Evolutionary conservation across 306 rosid species (phyloP).

Genomic region (Benincasa hispida): DNA sequence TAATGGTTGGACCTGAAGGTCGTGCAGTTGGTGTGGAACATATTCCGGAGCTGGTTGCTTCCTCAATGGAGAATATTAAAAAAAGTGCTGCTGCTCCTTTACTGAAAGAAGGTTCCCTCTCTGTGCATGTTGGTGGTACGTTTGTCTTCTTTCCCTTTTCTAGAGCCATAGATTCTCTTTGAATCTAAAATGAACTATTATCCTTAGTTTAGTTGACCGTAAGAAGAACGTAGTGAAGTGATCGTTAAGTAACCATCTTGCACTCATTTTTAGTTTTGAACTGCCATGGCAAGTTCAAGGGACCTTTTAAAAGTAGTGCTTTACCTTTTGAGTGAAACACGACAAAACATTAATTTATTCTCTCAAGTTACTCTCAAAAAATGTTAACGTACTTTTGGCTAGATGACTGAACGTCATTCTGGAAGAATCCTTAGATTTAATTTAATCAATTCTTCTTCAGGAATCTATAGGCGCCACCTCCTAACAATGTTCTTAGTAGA

Average conservation of each 20-base stretch:
- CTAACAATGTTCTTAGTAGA: too few species aligned
- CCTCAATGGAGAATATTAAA: slow-evolving; percentile 52
- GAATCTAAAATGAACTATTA: not conserved
- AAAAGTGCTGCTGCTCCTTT: slow-evolving; percentile 64
- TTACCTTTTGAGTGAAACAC: not conserved
- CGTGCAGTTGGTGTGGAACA: slow-evolving; percentile 78
- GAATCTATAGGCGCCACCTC: too few species aligned
- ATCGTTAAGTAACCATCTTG: not conserved
- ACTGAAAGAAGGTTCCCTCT: slow-evolving; percentile 70
- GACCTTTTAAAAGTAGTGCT: not conserved
- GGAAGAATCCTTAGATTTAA: not conserved
- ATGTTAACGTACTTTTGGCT: not conserved
- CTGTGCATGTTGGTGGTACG: slow-evolving; percentile 66
- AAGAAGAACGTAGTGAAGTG: not conserved
- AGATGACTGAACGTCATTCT: not conserved
- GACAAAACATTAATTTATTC: not conserved
- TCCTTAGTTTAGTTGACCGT: not conserved
- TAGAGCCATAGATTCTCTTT: not conserved
- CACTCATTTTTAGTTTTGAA: not conserved
- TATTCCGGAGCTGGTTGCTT: slow-evolving; percentile 80
- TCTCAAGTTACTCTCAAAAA: not conserved
- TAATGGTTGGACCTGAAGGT: slow-evolving; percentile 89
- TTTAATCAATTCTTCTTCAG: too few species aligned
- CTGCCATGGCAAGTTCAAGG: not conserved
- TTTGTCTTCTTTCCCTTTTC: not conserved